Evolutionary conservation across 306 rosid genomes (phyloP).

Genomic region (Dryas octopetala): DNA sequence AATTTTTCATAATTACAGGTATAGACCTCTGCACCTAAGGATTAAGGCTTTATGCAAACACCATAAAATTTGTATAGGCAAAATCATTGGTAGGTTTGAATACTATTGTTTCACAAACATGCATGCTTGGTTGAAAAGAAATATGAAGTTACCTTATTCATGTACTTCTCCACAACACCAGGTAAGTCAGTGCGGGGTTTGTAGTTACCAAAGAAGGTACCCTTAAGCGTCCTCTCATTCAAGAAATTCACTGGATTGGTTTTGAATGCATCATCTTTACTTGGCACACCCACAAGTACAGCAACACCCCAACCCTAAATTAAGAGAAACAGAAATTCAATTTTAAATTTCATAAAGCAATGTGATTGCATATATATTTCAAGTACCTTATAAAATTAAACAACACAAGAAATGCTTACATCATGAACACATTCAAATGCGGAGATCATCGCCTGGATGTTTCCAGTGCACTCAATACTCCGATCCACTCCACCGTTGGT

Average conservation of each 20-base stretch:
- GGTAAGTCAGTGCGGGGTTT: conserved; percentile 84
- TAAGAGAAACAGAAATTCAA: background rate
- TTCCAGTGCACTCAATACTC: conserved; percentile 84
- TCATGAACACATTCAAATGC: conserved; percentile 95
- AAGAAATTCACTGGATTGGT: conserved; percentile 74
- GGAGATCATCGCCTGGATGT: conserved; percentile 83
- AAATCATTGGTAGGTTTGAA: no score
- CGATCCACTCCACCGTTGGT: conserved; percentile 91
- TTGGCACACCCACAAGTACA: conserved; percentile 90
- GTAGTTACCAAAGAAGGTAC: conserved; percentile 90
- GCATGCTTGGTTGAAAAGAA: background rate
- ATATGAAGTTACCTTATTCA: conserved; percentile 42
- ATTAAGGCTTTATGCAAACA: background rate
- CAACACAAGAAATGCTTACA: conserved; percentile 30
- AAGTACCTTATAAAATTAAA: background rate
- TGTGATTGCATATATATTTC: background rate
- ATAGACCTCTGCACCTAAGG: no score
- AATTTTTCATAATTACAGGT: no score
- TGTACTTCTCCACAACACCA: conserved; percentile 65
- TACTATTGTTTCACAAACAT: background rate
- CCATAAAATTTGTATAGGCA: background rate
- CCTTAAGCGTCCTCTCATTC: conserved; percentile 85
- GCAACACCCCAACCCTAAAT: conserved; percentile 93
- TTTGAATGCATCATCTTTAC: conserved; percentile 75
- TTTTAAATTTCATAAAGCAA: background rate